Percentiles rank a stretch among this genome's conserved stretches.
Conservation (phyloP, 441 rosid genomes). For the Raphanus hybrid region DNA sequence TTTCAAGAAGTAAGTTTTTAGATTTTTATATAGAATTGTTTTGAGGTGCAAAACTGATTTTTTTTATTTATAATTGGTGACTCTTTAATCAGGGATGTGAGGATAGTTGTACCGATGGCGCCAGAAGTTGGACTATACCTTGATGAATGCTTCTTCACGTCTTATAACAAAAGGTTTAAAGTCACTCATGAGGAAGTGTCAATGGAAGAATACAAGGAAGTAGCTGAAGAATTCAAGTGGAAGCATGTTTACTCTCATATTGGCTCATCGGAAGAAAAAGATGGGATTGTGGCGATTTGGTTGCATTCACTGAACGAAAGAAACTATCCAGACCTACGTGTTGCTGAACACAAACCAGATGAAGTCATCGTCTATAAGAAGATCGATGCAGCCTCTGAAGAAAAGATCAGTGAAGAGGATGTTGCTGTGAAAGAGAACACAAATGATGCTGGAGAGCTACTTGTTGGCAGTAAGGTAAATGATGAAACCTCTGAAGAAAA, state of each 20-base stretch:
- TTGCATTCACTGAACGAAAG: conserved; percentile 89
- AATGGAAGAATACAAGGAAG: conserved; percentile 70
- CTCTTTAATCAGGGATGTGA: conserved; percentile 59
- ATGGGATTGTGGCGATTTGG: conserved; percentile 85
- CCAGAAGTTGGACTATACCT: conserved; percentile 96
- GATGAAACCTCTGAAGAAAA: conserved; percentile 29
- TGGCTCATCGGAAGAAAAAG: conserved; percentile 77
- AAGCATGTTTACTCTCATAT: conserved; percentile 84
- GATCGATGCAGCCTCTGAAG: conserved; percentile 21
- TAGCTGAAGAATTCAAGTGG: conserved; percentile 81
- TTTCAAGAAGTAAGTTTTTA: conserved; percentile 56
- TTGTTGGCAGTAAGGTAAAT: not conserved
- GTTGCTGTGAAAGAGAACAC: conserved; percentile 19
- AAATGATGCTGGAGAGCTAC: conserved; percentile 3
- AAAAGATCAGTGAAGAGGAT: conserved; percentile 27
- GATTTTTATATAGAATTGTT: not conserved
- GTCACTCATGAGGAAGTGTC: conserved; percentile 85
- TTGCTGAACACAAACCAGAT: conserved; percentile 27
- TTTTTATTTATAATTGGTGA: not conserved
- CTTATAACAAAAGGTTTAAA: conserved; percentile 83
- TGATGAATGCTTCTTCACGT: conserved; percentile 87
- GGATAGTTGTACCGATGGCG: conserved; percentile 80
- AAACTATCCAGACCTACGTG: conserved; percentile 73
- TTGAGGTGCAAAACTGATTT: not conserved
- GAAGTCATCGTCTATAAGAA: conserved; percentile 43